These are phyloP conservation scores for Camellia oleifera DNA, from an alignment of 179 eudicot species.

Conservation along the genomic window DNA sequence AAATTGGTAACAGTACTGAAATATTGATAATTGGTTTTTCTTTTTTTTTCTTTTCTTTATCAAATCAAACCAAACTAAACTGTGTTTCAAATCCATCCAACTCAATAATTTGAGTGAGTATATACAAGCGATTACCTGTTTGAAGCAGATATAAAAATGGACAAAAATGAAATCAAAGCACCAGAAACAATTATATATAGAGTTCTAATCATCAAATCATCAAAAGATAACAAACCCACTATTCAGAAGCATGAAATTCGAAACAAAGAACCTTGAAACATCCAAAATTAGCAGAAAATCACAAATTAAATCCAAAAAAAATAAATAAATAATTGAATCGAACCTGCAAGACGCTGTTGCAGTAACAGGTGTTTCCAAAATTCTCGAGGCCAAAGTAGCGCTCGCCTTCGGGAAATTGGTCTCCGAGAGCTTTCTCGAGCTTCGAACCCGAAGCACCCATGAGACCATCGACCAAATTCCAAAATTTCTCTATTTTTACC, in stretches of 20 bases:
- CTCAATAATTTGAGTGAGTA: background rate
- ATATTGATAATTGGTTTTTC: too few relatives aligned
- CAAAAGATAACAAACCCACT: background rate
- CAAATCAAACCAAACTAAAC: too few relatives aligned
- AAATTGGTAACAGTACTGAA: too few relatives aligned
- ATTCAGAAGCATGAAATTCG: background rate
- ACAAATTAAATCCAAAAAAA: background rate
- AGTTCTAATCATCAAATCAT: background rate
- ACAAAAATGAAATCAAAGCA: background rate
- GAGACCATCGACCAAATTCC: conserved; percentile 45
- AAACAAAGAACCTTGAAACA: background rate
- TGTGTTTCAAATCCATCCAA: too few relatives aligned
- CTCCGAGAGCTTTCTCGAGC: conserved; percentile 94
- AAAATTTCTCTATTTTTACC: conserved; percentile 30
- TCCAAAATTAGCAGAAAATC: background rate
- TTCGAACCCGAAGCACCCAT: conserved; percentile 95
- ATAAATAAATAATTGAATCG: background rate
- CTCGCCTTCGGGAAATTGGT: conserved; percentile 95
- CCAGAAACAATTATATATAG: background rate
- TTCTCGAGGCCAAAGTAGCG: conserved; percentile 87
- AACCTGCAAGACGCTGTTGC: conserved; percentile 94
- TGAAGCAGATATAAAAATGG: background rate
- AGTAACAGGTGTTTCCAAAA: conserved; percentile 92
- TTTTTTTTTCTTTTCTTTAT: too few relatives aligned
- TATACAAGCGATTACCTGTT: background rate